phyloP scores from a whole-genome alignment of 345 rosid species.

The Hibiscus syriacus region DNA sequence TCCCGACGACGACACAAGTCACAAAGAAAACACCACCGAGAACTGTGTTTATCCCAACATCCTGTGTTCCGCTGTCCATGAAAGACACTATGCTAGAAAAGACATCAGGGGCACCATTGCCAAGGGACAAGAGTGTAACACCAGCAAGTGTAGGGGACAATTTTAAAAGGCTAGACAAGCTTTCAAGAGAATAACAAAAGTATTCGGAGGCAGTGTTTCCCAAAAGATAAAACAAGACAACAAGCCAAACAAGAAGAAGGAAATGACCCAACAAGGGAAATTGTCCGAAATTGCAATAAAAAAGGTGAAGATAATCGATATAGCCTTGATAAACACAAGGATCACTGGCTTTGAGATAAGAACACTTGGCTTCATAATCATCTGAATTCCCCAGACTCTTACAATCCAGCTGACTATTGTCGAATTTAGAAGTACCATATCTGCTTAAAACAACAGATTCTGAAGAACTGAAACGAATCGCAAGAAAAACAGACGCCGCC shows the following conservation, averaged over 20 bases:
- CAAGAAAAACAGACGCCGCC: slow-evolving; percentile 27
- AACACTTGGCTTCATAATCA: slow-evolving; percentile 50
- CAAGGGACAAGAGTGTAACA: slow-evolving; percentile 83
- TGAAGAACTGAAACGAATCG: slow-evolving; percentile 13
- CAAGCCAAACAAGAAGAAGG: slow-evolving; percentile 55
- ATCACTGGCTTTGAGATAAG: slow-evolving; percentile 36
- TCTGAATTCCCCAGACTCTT: slow-evolving; percentile 20
- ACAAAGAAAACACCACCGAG: slow-evolving; percentile 77
- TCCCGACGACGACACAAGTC: slow-evolving; percentile 74
- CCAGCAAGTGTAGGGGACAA: slow-evolving; percentile 86
- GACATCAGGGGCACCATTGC: slow-evolving; percentile 88
- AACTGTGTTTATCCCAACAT: slow-evolving; percentile 58
- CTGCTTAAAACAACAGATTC: slow-evolving; percentile 11
- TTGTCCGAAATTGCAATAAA: slow-evolving; percentile 60
- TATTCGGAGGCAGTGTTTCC: slow-evolving; percentile 90
- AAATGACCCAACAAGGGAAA: slow-evolving; percentile 43
- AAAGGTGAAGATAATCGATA: slow-evolving; percentile 53
- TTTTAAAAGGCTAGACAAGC: slow-evolving; percentile 51
- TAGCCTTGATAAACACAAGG: slow-evolving; percentile 66
- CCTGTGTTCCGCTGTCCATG: slow-evolving; percentile 44
- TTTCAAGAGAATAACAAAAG: slow-evolving; percentile 80
- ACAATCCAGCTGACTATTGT: slow-evolving; percentile 23
- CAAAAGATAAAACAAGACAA: slow-evolving; percentile 65
- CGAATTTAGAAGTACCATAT: slow-evolving; percentile 8
- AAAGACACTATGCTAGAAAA: slow-evolving; percentile 72